Percentiles rank a stretch among this genome's conserved stretches.
These are phyloP conservation scores for Termitomyces sp. DNA, from an alignment of 1,284 basidiomycete genomes.

Conservation along the genomic window DNA sequence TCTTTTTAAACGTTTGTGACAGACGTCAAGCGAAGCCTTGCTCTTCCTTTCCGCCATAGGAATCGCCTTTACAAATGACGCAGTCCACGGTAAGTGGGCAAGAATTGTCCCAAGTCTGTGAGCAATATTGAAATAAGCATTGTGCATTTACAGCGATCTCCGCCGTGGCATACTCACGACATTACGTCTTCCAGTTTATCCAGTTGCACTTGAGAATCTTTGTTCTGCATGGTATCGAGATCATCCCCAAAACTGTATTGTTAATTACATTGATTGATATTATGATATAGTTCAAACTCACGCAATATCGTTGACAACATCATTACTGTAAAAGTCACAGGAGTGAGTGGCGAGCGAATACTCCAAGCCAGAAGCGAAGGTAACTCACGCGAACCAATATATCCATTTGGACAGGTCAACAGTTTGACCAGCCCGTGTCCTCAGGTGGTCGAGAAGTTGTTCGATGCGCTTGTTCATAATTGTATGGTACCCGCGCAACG, in stretches of 20 bases:
- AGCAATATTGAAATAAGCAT: neutral
- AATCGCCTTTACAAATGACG: constrained; percentile 17
- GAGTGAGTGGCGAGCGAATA: neutral
- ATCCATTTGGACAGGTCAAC: constrained; percentile 32
- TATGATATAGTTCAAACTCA: constrained; percentile 7
- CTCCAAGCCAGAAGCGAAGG: neutral
- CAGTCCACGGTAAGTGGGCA: neutral
- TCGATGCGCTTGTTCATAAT: constrained; percentile 27
- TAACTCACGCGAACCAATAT: constrained; percentile 30
- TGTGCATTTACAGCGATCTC: neutral
- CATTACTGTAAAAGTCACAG: constrained; percentile 20
- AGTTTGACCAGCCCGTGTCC: constrained; percentile 10
- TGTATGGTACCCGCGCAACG: constrained; percentile 36
- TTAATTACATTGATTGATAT: neutral
- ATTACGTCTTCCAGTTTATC: constrained; percentile 12
- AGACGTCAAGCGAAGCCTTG: constrained; percentile 22
- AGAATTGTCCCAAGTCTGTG: neutral
- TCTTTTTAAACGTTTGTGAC: constrained; percentile 18
- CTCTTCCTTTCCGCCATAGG: constrained; percentile 19
- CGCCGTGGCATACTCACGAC: neutral
- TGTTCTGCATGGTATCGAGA: constrained; percentile 25
- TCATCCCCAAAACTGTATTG: constrained; percentile 26
- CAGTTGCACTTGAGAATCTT: constrained; percentile 18
- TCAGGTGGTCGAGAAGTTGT: constrained; percentile 31
- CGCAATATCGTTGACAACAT: constrained; percentile 38